These are phyloP conservation scores for Lenwebbia sp. DNA, from an alignment of 345 rosid species.

Conservation along the genomic window DNA sequence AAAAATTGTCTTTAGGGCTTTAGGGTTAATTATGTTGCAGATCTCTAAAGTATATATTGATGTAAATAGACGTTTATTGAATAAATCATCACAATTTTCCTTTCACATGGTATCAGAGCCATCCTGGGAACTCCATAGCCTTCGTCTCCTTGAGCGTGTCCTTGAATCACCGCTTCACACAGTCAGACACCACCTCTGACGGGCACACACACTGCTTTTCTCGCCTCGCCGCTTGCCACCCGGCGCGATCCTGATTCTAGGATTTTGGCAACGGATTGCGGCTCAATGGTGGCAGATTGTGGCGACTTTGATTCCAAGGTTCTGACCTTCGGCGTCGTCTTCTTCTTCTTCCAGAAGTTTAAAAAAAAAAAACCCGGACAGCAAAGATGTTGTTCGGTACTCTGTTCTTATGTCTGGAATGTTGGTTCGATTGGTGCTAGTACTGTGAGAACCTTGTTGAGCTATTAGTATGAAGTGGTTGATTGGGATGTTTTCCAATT, in stretches of 20 bases:
- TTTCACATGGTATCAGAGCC: background rate
- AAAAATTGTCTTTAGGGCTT: background rate
- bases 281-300: background rate
- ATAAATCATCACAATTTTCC: background rate
- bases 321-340: background rate
- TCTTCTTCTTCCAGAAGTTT: background rate
- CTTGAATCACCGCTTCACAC: conserved; percentile 44
- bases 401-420: background rate
- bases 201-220: conserved; percentile 24
- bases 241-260: background rate
- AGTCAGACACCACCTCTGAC: background rate
- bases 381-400: background rate
- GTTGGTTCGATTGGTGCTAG: background rate
- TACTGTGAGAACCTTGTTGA: background rate
- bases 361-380: background rate
- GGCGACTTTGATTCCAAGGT: no score
- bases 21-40: background rate
- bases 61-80: background rate
- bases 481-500: background rate
- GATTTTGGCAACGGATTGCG: background rate
- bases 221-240: conserved; percentile 4
- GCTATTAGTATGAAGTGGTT: background rate
- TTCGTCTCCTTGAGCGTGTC: conserved; percentile 88
- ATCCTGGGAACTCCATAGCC: background rate
- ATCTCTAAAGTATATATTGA: background rate